Evolutionary conservation across 2,329 filamentous ascomycete genomes (phyloP), one percentile per base, ranked within the genome.

Genomic region (Paecilomyces variotii): DNA sequence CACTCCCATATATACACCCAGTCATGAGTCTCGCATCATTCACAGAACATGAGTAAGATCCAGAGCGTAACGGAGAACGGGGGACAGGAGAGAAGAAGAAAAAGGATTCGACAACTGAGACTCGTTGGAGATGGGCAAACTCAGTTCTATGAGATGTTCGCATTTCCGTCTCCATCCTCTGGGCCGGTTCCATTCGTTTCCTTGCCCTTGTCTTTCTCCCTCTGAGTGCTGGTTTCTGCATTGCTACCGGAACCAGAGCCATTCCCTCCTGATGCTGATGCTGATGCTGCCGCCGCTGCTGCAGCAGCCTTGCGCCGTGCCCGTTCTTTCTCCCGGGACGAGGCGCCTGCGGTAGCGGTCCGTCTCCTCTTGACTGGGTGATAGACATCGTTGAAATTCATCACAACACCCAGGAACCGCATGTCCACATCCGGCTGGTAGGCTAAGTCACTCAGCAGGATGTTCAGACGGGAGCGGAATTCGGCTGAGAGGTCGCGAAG

Each of bases 351-450:
- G 49, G 65, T 59, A 25, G 63, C 64, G 50, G 70, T 67, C 39
- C 71, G 68, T 59, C 82, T 76, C 75, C 86, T 86, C 71, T 87
- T 83, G 67, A 87, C 84, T 12, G 90, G 89, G 74, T 90, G 84
- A 74, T 97, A 97, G 27, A 96, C 89, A 72, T 97, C 93, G 75
- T 99, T 99, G 76, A 97, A 99, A 76, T 97, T 99, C 91, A 99
- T 97, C 49, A 94, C 90, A 53, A 97, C 91, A 45, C 91, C 94
- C 64, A 99, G 77, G 79, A 97, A 97, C 57, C 93, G 83, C 86
- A 99, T 90, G 73, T 99, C 94, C 56, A 92, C 87, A 72, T 99
- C 94, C 0, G 91, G 88, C 75, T 97, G 93, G 75, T 95, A 93
- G 7, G 91, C 89, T 62, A 99, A 74, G 72, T 99, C 95, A 12